Base-by-base conservation (phyloP, 78 protist species). In the Emiliania huxleyi region DNA sequence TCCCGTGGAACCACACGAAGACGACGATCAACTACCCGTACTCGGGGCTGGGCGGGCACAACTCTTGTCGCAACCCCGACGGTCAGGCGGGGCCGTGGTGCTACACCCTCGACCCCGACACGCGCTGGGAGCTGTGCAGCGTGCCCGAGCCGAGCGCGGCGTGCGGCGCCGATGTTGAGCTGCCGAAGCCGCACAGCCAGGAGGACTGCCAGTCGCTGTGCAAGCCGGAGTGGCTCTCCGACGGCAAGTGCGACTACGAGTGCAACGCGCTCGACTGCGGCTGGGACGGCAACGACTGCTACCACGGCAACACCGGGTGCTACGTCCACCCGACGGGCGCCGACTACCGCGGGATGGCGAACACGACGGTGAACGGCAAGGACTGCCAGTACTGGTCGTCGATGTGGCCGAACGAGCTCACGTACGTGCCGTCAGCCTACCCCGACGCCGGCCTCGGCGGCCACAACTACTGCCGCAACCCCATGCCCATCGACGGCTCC, bases 401-500 rank as follows among this genome's bases (percentile, higher is more conserved):
- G 25, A 40, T 35, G 81, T 21, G n/a, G 81, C 81, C 81, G 43
- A 21, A 71, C 81, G 25, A 11, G 42, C 81, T 35, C 81, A 12
- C 0, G 15, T 71, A 71, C 81, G 18, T 1, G 12, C 21, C 25
- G 43, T 18, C 42, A 0, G 4, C 33, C 81, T 71, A 71, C 42
- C 81, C 81, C 81, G 81, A 71, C 42, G 38, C 81, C 26, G 25
- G n/a, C n/a, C n/a, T n/a, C n/a, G n/a, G n/a, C n/a, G n/a, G n/a
- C n/a, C n/a, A n/a, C n/a, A n/a, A n/a, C 43, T 18, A 35, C 81
- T 71, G 81, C 81, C 81, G 81, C 81, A 71, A 71, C 25, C 81
- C 81, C 26, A 25, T 21, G 5, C 71, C 71, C 21, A 22, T 2
- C 35, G 81, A 33, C 81, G 81, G 81, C 81, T 35, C 8, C 15